A percentile compares a stretch with the other conserved stretches of the same genome.
Evolutionary conservation across 768 basidiomycete species (phyloP).

Genomic region (Gloeostereum incarnatum): DNA sequence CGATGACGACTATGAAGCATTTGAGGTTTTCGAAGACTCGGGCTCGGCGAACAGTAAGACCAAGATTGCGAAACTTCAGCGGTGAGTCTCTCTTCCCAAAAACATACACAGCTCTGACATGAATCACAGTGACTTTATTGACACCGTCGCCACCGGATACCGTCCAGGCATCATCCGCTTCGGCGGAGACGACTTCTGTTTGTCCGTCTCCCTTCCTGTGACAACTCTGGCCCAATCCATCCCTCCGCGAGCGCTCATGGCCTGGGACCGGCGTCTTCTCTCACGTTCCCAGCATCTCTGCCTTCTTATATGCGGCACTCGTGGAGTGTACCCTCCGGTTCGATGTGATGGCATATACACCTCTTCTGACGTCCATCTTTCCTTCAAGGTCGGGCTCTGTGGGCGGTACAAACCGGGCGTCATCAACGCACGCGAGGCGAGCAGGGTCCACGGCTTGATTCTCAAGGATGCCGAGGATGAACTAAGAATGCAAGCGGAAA

Average conservation of each 20-base stretch:
- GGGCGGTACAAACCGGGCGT: constrained; percentile 48
- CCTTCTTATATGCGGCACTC: constrained; percentile 53
- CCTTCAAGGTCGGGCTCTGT: constrained; percentile 58
- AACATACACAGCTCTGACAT: not conserved
- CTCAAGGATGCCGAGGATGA: constrained; percentile 32
- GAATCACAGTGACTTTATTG: constrained; percentile 38
- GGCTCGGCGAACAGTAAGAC: not conserved
- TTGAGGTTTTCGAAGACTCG: not conserved
- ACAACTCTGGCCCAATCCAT: constrained; percentile 41
- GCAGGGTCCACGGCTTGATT: constrained; percentile 41
- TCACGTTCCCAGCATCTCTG: constrained; percentile 48
- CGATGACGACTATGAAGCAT: constrained; percentile 4
- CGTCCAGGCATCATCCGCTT: constrained; percentile 50
- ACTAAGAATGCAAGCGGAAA: constrained; percentile 15
- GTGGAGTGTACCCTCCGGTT: constrained; percentile 44
- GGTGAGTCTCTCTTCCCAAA: not conserved
- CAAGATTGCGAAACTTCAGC: not conserved
- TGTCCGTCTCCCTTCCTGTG: constrained; percentile 51
- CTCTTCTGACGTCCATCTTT: constrained; percentile 22
- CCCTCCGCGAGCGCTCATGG: constrained; percentile 57
- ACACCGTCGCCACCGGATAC: constrained; percentile 46
- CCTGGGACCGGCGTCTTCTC: constrained; percentile 64
- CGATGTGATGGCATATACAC: constrained; percentile 30
- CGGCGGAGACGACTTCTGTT: constrained; percentile 37
- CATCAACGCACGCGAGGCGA: constrained; percentile 35